Base-by-base conservation (phyloP, 2,329 filamentous ascomycete genomes). In the Diaporthe citri region DNA sequence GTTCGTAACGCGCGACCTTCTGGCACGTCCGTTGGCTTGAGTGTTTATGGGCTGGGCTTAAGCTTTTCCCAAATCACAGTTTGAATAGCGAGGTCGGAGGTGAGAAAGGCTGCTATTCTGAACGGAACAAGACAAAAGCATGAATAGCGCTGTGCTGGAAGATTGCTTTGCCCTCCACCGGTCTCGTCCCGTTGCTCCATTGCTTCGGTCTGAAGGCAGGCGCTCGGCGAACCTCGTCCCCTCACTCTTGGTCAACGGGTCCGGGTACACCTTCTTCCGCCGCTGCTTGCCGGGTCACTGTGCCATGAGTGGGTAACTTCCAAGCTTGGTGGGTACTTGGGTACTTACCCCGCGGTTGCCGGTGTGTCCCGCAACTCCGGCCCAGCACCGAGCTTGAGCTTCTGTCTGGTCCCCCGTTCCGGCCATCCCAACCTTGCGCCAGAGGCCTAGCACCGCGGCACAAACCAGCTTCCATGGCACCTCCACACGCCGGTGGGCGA, bases 221-320 rank as follows among this genome's bases (percentile, higher is more conserved):
- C 25, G 17, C n/a, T n/a, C n/a, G n/a, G n/a, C n/a, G n/a, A n/a
- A n/a, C n/a, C n/a, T n/a, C n/a, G n/a, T n/a, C n/a, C n/a, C n/a
- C n/a, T n/a, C n/a, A n/a, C n/a, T n/a, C n/a, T n/a, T n/a, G n/a
- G n/a, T 22, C 36, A 13, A 15, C 57, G 55, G 64, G 5, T 7
- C 62, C 74, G 74, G 71, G 60, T 73, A 52, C 70, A 70, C 36
- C 39, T 66, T 73, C 39, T 70, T n/a, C 74, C 74, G 71, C 25
- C 13, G 4, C 13, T 28, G 20, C 28, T n/a, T 74, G 72, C 64
- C 72, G 72, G 13, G n/a, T 31, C n/a, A 9, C 20, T 55, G 25
- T 57, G 39, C n/a, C 51, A 25, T 13, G 48, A 13, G 17, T n/a
- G 28, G 36, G 28, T 12, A 25, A 31, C 34, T 17, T 2, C 55